Base-by-base conservation (phyloP, 306 rosid species). In the Trifolium subterraneum region DNA sequence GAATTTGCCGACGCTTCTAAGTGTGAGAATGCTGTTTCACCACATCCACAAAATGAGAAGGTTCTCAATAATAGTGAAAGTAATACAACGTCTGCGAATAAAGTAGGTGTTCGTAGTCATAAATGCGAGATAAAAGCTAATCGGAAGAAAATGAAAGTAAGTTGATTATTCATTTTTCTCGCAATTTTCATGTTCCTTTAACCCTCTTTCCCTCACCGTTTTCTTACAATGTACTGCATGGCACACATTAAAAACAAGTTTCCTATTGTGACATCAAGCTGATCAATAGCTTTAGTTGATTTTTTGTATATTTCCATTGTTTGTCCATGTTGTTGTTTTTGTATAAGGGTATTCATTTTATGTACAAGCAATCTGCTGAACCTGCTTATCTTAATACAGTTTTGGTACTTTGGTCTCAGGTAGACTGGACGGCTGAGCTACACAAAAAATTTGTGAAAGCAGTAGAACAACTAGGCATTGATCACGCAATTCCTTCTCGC, bases 401-500 rank as follows among this genome's bases (percentile, higher is more conserved):
- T 68, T 48, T 77, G 75, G 70, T 44, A 19, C 50, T 63, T 59
- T 77, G 74, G 80, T 78, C 84, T 80, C 89, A 92, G 99, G 92
- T 94, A 67, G 99, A 94, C 77, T 94, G 99, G 99, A 90, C 99
- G 0, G 78, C 89, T 9, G 96, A 90, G 45, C 83, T 94, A 82
- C 99, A 94, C 86, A 92, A 90, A 75, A 92, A 88, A 45, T 92
- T 94, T 79, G 95, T 94, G 65, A 90, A 83, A 74, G 99, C 97
- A 44, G 96, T 94, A 58, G 96, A 94, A 45, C 92, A 92, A 86
- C 84, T 94, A 48, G 97, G 99, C 39, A 84, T 94, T 55, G 96
- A 92, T 78, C 97, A 94, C 75, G 99, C 98, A 58, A 92, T 94
- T 88, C 99, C 99, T 45, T 94, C 99, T 79, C 83, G 96, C 63